Base-by-base conservation (phyloP, 2,329 filamentous ascomycete species). In the Hymenoscyphus repandus region DNA sequence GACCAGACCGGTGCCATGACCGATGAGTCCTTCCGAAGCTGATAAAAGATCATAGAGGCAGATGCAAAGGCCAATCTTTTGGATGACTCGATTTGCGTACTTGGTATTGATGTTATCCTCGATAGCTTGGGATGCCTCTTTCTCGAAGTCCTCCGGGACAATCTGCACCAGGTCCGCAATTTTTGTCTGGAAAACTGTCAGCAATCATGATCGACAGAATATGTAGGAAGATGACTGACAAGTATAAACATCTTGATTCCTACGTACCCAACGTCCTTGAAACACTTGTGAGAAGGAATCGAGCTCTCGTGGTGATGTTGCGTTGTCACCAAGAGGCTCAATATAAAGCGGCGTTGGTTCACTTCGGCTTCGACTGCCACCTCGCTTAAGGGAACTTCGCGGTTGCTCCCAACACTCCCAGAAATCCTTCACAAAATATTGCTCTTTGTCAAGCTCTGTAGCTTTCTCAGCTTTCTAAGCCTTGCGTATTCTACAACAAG, bases 81-180 rank as follows among this genome's bases (percentile, higher is more conserved):
- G 92, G 55, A 99, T 90, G 46, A 89, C 86, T 71, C 92, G 93
- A 72, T 99, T 96, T 53, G 92, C 84, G 70, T 96, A 99, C 72
- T 99, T 99, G 57, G 84, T 79, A 68, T 99, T 97, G 72, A 99
- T 93, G 63, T 93, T 93, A 72, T 99, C 91, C 70, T 96, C 90
- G 57, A 99, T 89, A 1, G 90, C 90, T 56, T 90, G 80, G 31
- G 82, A 79, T 64, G 88, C 95, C 54, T 82, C 77, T 69, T 93
- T 93, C 54, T 83, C 79, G 66, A 97, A 96, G 66, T 96, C 88
- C 63, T 89, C 81, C 1, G 93, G 93, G 31, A 82, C 79, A 71
- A 99, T 95, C 71, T 95, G 89, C 60, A 99, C 90, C 61, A 99
- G 78, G 74, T 99, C 93, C 61, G 90, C 86, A 62, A 99, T 84